Percentiles rank a stretch among this genome's conserved stretches.
Evolutionary conservation across 495 filamentous ascomycete species (phyloP).

Genomic region (Penicillium parvum): DNA sequence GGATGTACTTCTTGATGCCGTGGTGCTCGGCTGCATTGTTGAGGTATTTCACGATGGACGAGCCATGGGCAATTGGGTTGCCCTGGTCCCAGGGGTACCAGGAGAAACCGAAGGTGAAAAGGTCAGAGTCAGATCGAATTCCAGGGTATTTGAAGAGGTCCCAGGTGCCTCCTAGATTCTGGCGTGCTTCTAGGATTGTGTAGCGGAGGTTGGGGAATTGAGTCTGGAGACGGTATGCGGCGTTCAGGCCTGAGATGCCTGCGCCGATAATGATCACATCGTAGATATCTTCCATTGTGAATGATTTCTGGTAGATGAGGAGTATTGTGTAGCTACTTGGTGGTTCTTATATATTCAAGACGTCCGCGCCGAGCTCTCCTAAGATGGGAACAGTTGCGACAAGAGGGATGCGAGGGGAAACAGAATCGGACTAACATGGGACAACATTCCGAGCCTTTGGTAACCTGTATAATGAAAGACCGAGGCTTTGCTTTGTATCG

Average conservation of each 20-base stretch:
- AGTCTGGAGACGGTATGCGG: slow-evolving; percentile 56
- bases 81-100: slow-evolving; percentile 55
- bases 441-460: no score
- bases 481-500: no score
- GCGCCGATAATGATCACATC: slow-evolving; percentile 38
- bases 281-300: slow-evolving; percentile 16
- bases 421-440: no score
- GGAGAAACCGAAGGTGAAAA: slow-evolving; percentile 56
- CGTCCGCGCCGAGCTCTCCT: no score
- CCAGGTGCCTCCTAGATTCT: slow-evolving; percentile 58
- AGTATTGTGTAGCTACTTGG: neutral
- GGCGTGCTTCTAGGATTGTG: slow-evolving; percentile 52
- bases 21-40: slow-evolving; percentile 45
- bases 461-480: no score
- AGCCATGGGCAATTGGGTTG: slow-evolving; percentile 49
- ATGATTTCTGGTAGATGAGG: neutral
- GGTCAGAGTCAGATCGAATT: slow-evolving; percentile 52
- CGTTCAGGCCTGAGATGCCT: slow-evolving; percentile 38
- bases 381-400: no score
- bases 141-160: slow-evolving; percentile 60
- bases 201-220: slow-evolving; percentile 46
- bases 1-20: slow-evolving; percentile 53
- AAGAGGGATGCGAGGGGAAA: no score
- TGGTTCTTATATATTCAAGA: neutral
- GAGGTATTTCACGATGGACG: slow-evolving; percentile 52